Evolutionary conservation across 1,284 basidiomycete species (phyloP), one percentile per base, ranked within the genome.

Genomic region (Ustilago xerochloae): DNA sequence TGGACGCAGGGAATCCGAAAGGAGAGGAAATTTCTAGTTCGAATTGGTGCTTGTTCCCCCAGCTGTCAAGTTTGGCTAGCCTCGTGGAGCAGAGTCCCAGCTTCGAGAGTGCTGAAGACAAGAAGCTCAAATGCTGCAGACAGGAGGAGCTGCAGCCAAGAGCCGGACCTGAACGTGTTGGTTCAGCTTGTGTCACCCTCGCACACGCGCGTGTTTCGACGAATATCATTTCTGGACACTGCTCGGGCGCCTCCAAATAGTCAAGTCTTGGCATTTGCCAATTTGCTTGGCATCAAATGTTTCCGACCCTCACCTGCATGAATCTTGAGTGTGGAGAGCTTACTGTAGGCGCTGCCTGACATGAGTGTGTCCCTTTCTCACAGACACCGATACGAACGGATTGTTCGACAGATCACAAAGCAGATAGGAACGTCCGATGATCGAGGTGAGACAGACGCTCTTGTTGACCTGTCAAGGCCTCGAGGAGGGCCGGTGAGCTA

Each of bases 1-100:
- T 38, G 20, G 38, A 38, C 47, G 49, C 49, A 47, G 48, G 32
- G 30, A 30, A 45, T 48, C 54, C 58, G 45, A 30, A 29, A 20
- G n/a, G 38, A 20, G n/a, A 18, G 38, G n/a, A 39, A 39, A 39
- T 5, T 39, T 39, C 38, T 20, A 39, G 38, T 20, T 20, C 6
- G 20, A 36, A 39, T 39, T 39, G 20, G n/a, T 2, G n/a, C 18
- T 36, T 15, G 35, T 36, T 36, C 13, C 6, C 15, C 5, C 35
- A 18, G 5, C 35, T 53, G 51, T 22, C 36, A 28, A n/a, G 22
- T 15, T 13, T 20, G 13, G 33, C 13, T 32, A n/a, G n/a, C n/a
- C n/a, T n/a, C n/a, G n/a, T n/a, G n/a, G n/a, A n/a, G n/a, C n/a
- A n/a, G n/a, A n/a, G n/a, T n/a, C n/a, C n/a, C n/a, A n/a, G n/a